These are phyloP conservation scores for Fusarium sp. DNA, from an alignment of 2,329 filamentous ascomycete species.

Conservation along the genomic window DNA sequence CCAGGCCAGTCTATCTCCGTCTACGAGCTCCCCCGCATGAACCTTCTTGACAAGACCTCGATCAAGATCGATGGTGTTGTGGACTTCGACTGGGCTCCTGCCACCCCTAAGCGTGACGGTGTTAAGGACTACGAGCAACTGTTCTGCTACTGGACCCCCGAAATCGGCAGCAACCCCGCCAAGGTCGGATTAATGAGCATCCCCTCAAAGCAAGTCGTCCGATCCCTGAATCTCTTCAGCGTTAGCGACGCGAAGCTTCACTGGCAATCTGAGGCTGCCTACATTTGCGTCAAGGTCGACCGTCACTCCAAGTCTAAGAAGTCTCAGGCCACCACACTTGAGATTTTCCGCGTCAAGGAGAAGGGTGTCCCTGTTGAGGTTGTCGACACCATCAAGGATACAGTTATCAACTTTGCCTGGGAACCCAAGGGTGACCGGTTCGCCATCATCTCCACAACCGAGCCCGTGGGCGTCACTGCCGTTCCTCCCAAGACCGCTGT, in stretches of 20 bases:
- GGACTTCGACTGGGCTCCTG: slow-evolving; percentile 98
- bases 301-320: slow-evolving; percentile 99
- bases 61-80: slow-evolving; percentile 97
- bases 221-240: slow-evolving; percentile 96
- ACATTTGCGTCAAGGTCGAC: slow-evolving; percentile 98
- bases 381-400: slow-evolving; percentile 97
- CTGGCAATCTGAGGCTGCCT: slow-evolving; percentile 95
- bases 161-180: slow-evolving; percentile 96
- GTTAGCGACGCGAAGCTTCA: slow-evolving; percentile 97
- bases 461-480: slow-evolving; percentile 79
- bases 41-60: slow-evolving; percentile 86
- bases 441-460: slow-evolving; percentile 93
- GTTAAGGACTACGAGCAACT: slow-evolving; percentile 95
- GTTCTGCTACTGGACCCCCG: slow-evolving; percentile 98
- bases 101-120: slow-evolving; percentile 82
- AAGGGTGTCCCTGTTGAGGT: slow-evolving; percentile 99
- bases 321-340: slow-evolving; percentile 93
- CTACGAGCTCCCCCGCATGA: slow-evolving; percentile 91
- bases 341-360: slow-evolving; percentile 97
- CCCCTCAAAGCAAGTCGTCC: slow-evolving; percentile 91
- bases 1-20: slow-evolving; percentile 90
- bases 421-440: slow-evolving; percentile 98
- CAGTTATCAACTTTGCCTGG: slow-evolving; percentile 99
- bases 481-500: slow-evolving; percentile 94
- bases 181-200: slow-evolving; percentile 97